Base-by-base conservation (phyloP, 345 rosid species). In the Abelmoschus esculentus region DNA sequence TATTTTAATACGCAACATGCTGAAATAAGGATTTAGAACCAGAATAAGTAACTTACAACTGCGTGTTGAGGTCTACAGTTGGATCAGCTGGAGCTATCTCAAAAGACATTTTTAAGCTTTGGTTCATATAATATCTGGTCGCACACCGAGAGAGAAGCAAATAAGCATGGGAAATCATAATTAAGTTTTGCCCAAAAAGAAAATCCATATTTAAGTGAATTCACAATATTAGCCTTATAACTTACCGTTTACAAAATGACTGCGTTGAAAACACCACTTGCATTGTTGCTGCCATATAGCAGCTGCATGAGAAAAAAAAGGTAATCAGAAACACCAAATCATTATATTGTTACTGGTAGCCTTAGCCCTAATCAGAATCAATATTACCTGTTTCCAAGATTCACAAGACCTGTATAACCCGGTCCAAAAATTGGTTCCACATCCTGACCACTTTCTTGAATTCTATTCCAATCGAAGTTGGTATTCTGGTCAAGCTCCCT, bases 201-300 rank as follows among this genome's bases (percentile, higher is more conserved):
- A 58, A 76, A 18, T 38, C 31, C 29, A 47, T 58, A 28, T 42
- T 8, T 29, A 63, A 26, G 44, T 56, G 54, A 64, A 14, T 55
- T 54, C 9, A 58, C 34, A 18, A 57, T 71, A 65, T 70, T 26
- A 65, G 65, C 52, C 47, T 58, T 15, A 19, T 49, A 65, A 79
- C 81, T 78, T 36, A 92, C 99, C 88, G 83, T 69, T 89, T 76
- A 77, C 74, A 80, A 76, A 96, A 92, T 65, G 86, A 79, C 54
- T 61, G 84, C 19, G 90, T 87, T 47, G 99, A 87, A 89, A 96
- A 89, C 57, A 90, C 80, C 72, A 85, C 90, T 84, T 96, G 98
- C 96, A 96, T 90, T 0, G 99, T 96, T 58, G 99, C 97, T 56
- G 98, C 98, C 96, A 96, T 80, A 81, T 96, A 96, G 89, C 99